These are phyloP conservation scores for Cryptosporidium tyzzeri DNA, from an alignment of 169 alveolate genomes.

Conservation along the genomic window DNA sequence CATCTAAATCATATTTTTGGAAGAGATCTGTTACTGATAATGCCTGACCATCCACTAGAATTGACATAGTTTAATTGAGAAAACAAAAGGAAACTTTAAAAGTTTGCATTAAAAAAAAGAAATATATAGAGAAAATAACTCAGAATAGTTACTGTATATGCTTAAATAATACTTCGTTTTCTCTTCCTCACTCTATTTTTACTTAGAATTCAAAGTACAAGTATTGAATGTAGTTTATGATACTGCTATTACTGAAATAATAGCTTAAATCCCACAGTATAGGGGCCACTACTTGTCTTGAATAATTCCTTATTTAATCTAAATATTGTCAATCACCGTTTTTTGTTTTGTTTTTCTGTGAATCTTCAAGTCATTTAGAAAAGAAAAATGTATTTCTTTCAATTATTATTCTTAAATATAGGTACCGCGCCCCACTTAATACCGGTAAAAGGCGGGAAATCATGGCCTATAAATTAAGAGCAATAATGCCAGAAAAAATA, in stretches of 20 bases:
- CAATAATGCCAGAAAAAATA: background rate
- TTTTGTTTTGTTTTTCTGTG: background rate
- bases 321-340: background rate
- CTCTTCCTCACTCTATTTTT: background rate
- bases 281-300: background rate
- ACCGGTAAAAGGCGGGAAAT: background rate
- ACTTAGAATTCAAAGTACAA: too few relatives aligned
- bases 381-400: background rate
- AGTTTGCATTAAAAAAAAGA: background rate
- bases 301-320: background rate
- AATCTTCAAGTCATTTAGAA: background rate
- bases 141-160: background rate
- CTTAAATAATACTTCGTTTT: too few relatives aligned
- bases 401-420: too few relatives aligned
- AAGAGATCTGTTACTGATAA: constrained; percentile 54
- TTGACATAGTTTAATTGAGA: constrained; percentile 7
- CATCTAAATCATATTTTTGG: constrained; percentile 56
- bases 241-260: background rate
- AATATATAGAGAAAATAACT: background rate
- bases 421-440: background rate
- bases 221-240: background rate
- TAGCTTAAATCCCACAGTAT: background rate
- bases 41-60: constrained; percentile 20
- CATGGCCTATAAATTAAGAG: background rate
- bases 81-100: background rate